Percentiles rank a stretch among this genome's conserved stretches.
Conservation (phyloP, 73 alveolate species). For the Stentor coeruleus region DNA sequence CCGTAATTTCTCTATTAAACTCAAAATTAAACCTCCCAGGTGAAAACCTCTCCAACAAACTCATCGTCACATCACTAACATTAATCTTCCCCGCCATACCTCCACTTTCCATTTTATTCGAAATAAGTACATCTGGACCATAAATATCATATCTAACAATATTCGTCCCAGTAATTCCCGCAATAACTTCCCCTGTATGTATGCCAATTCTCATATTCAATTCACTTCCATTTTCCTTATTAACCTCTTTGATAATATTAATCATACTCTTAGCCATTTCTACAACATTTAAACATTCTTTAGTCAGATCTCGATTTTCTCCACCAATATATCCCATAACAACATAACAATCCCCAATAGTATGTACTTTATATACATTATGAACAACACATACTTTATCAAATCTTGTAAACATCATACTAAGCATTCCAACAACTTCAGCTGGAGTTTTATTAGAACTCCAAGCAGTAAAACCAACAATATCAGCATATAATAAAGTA, state of each 20-base stretch:
- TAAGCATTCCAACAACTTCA: constrained; percentile 85
- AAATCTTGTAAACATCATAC: constrained; percentile 85
- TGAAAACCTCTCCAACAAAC: not conserved
- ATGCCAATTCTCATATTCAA: constrained; percentile 75
- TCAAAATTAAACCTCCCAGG: not conserved
- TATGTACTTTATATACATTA: constrained; percentile 70
- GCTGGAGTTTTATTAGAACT: constrained; percentile 81
- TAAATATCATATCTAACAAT: constrained; percentile 92
- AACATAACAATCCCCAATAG: constrained; percentile 81
- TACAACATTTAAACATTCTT: constrained; percentile 62
- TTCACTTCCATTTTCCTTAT: constrained; percentile 46
- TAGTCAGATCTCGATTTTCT: constrained; percentile 59
- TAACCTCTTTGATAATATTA: constrained; percentile 46
- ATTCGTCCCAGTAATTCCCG: constrained; percentile 75
- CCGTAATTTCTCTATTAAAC: not conserved
- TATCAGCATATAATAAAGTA: constrained; percentile 93
- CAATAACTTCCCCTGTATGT: constrained; percentile 83
- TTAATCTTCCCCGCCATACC: constrained; percentile 81
- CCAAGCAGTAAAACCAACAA: constrained; percentile 73
- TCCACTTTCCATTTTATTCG: constrained; percentile 91
- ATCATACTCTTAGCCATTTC: constrained; percentile 66
- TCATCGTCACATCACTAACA: constrained; percentile 47
- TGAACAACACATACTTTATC: constrained; percentile 87
- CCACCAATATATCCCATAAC: constrained; percentile 69
- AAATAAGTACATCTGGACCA: constrained; percentile 93